Conservation (phyloP, 2,329 filamentous ascomycete species). For the Neopestalotiopsis clavispora region DNA sequence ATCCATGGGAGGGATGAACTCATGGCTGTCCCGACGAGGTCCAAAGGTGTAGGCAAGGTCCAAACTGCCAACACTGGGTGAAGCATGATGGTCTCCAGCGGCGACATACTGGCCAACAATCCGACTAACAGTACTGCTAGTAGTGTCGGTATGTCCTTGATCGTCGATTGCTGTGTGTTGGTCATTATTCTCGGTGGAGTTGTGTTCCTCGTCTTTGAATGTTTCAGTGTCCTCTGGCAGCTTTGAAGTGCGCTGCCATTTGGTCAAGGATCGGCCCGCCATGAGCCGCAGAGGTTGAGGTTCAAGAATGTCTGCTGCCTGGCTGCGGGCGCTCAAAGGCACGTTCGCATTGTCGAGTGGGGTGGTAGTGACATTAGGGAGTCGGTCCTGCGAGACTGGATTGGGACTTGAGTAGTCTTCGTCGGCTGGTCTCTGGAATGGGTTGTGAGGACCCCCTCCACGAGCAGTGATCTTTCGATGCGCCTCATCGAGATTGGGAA, state of each 20-base stretch:
- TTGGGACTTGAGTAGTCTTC: slow-evolving; percentile 17
- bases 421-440: slow-evolving; percentile 16
- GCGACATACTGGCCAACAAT: slow-evolving; percentile 38
- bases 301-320: slow-evolving; percentile 10
- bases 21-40: slow-evolving; percentile 8
- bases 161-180: background rate
- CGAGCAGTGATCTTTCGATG: slow-evolving; percentile 43
- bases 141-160: background rate
- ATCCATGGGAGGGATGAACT: slow-evolving; percentile 18
- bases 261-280: slow-evolving; percentile 20
- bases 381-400: slow-evolving; percentile 13
- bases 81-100: background rate
- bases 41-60: slow-evolving; percentile 17
- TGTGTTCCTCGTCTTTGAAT: background rate
- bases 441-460: slow-evolving; percentile 20
- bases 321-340: background rate
- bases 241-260: slow-evolving; percentile 15
- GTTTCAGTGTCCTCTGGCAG: background rate
- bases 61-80: slow-evolving; percentile 18
- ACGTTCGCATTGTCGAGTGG: slow-evolving; percentile 1
- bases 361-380: background rate
- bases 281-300: slow-evolving; percentile 13
- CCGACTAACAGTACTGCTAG: slow-evolving; percentile 35
- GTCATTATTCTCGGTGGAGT: background rate
- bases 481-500: slow-evolving; percentile 43